Conservation (phyloP, 2,329 filamentous ascomycete genomes). For the Verticillium dahliae region DNA sequence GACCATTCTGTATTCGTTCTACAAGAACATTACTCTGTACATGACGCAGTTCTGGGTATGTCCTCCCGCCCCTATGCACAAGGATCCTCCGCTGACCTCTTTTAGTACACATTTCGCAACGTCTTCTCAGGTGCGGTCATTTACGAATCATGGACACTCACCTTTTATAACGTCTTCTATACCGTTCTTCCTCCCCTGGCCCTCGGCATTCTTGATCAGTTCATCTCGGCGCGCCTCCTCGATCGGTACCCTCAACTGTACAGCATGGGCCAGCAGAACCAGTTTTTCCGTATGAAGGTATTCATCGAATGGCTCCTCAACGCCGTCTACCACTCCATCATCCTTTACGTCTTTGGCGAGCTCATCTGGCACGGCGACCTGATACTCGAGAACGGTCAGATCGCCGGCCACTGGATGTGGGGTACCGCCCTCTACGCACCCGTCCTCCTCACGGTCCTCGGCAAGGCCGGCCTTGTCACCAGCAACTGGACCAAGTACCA, state of each 20-base stretch:
- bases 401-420: conserved; percentile 96
- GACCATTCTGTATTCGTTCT: conserved; percentile 96
- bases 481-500: conserved; percentile 99
- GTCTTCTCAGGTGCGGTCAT: conserved; percentile 96
- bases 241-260: conserved; percentile 97
- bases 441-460: conserved; percentile 85
- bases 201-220: conserved; percentile 95
- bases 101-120: conserved; percentile 92
- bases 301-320: conserved; percentile 92
- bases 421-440: conserved; percentile 91
- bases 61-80: conserved; percentile 10
- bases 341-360: conserved; percentile 82
- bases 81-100: conserved; percentile 15
- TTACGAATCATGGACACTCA: conserved; percentile 98
- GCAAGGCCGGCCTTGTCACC: conserved; percentile 89
- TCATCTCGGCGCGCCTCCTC: conserved; percentile 85
- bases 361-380: conserved; percentile 79
- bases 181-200: conserved; percentile 90
- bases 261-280: conserved; percentile 82
- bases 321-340: conserved; percentile 89
- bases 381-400: conserved; percentile 69
- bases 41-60: conserved; percentile 98
- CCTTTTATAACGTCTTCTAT: conserved; percentile 98
- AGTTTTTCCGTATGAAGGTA: conserved; percentile 88
- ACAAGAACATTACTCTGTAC: conserved; percentile 98